Conservation (phyloP, 306 rosid genomes). For the Bauhinia variegata region DNA sequence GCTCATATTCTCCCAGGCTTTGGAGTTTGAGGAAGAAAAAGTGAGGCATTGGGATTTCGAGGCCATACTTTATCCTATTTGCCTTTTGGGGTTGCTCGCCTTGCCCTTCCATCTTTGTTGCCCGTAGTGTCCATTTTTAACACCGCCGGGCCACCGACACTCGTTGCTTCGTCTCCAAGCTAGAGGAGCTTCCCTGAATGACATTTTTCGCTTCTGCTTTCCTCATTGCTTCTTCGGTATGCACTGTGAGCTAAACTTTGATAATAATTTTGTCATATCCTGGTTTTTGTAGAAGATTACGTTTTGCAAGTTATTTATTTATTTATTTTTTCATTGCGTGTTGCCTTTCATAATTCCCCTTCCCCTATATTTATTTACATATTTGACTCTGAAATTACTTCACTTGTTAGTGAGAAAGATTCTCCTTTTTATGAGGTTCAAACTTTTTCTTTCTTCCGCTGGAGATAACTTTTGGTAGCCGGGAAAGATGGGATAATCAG, state of each 20-base stretch:
- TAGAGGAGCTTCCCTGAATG: conserved; percentile 23
- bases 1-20: conserved; percentile 44
- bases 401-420: not conserved
- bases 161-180: conserved; percentile 38
- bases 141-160: conserved; percentile 66
- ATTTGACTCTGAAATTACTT: conserved; percentile 21
- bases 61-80: conserved; percentile 16
- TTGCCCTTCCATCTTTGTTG: conserved; percentile 14
- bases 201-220: conserved; percentile 31
- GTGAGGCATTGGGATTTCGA: conserved; percentile 42
- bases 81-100: conserved; percentile 23
- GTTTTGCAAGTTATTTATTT: not conserved
- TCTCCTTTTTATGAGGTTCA: not conserved
- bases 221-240: conserved; percentile 39
- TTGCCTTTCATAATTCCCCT: not conserved
- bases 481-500: conserved; percentile 12
- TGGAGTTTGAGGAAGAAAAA: conserved; percentile 39
- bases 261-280: not conserved
- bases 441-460: not conserved
- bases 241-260: conserved; percentile 5
- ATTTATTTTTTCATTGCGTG: not conserved
- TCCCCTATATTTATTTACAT: not conserved
- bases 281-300: not conserved
- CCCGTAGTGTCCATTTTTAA: conserved; percentile 31
- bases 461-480: conserved; percentile 14